Conservation (phyloP, 169 alveolate genomes). For the Sarcocystis neurona region DNA sequence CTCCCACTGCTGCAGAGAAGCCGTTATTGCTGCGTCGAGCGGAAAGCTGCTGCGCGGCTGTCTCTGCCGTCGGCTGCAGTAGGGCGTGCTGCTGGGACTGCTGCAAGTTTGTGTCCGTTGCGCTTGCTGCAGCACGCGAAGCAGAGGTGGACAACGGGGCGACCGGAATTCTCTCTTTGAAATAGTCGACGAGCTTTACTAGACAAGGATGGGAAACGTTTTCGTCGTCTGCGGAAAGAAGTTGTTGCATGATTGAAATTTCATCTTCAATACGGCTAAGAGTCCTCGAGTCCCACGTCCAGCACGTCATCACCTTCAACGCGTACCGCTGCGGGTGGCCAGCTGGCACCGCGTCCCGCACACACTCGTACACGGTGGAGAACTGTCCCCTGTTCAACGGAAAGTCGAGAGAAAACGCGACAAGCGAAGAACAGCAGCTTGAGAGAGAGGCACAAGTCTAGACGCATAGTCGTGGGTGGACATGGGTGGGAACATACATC, state of each 20-base stretch:
- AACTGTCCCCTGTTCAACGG: constrained; percentile 11
- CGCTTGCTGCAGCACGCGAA: too few relatives aligned
- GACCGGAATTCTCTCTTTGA: neutral
- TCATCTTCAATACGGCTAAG: constrained; percentile 23
- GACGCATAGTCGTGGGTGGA: too few relatives aligned
- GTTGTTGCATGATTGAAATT: constrained; percentile 13
- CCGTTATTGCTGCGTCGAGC: neutral
- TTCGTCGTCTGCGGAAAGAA: too few relatives aligned
- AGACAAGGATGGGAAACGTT: neutral
- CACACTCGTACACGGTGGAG: constrained; percentile 31
- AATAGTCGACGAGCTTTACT: constrained; percentile 3
- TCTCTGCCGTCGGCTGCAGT: too few relatives aligned
- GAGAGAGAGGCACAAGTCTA: too few relatives aligned
- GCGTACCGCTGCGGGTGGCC: constrained; percentile 37
- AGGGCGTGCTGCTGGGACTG: too few relatives aligned
- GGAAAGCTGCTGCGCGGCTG: constrained; percentile 1
- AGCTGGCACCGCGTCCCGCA: neutral
- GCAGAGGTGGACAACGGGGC: too few relatives aligned
- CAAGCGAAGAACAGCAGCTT: too few relatives aligned
- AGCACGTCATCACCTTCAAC: constrained; percentile 30
- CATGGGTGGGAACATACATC: too few relatives aligned
- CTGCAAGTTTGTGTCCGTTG: too few relatives aligned
- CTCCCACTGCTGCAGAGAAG: too few relatives aligned
- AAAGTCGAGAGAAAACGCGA: too few relatives aligned
- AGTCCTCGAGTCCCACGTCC: constrained; percentile 38